These are phyloP conservation scores for Ogataea nitratoaversa DNA, from an alignment of 805 yeast genomes.

Conservation along the genomic window DNA sequence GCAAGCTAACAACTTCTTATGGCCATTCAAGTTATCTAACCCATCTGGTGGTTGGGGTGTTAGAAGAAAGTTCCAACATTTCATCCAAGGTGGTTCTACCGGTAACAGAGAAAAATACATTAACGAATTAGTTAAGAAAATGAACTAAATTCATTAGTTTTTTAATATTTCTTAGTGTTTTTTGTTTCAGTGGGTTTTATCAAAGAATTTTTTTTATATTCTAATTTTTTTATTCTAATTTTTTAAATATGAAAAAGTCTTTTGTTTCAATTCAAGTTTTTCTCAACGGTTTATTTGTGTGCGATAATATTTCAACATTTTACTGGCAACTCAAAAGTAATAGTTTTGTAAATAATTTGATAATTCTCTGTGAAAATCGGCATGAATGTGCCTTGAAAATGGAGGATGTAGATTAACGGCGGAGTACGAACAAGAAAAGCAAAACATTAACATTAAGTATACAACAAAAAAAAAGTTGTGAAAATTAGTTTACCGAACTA, in stretches of 20 bases:
- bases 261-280: not conserved
- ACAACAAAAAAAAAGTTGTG: not conserved
- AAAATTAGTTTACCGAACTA: too few species aligned
- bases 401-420: too few species aligned
- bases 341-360: not conserved
- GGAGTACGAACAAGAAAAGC: not conserved
- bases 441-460: not conserved
- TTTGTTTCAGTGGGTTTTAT: not conserved
- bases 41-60: slow-evolving; percentile 98
- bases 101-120: slow-evolving; percentile 98
- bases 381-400: too few species aligned
- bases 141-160: slow-evolving; percentile 56
- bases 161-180: slow-evolving; percentile 1
- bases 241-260: not conserved
- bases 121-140: slow-evolving; percentile 89
- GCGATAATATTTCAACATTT: not conserved
- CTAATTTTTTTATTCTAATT: not conserved
- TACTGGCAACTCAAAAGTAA: not conserved
- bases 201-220: not conserved
- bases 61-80: slow-evolving; percentile 94
- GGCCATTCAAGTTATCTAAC: slow-evolving; percentile 97
- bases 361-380: too few species aligned
- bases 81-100: slow-evolving; percentile 96
- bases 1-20: slow-evolving; percentile 96
- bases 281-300: not conserved